Evolutionary conservation across 2,329 filamentous ascomycete genomes (phyloP).

Genomic region (Alternaria tenuissima): DNA sequence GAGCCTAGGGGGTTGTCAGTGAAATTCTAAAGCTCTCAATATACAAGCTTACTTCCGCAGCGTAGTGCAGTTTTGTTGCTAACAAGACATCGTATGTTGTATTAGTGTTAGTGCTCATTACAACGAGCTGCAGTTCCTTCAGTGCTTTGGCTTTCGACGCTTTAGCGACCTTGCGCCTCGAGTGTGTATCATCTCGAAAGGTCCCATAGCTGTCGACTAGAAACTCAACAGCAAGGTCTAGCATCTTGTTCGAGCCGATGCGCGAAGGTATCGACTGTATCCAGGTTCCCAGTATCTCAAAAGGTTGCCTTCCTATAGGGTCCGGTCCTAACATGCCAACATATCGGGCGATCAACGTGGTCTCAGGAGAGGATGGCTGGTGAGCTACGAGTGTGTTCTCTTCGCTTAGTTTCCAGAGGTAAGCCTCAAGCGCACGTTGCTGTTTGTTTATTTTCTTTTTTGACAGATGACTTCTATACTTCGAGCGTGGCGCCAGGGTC

Average conservation of each 20-base stretch:
- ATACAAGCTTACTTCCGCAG: slow-evolving; percentile 32
- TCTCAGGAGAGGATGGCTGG: slow-evolving; percentile 29
- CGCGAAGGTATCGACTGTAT: slow-evolving; percentile 40
- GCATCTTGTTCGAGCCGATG: slow-evolving; percentile 33
- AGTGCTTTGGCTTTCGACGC: slow-evolving; percentile 38
- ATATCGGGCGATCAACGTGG: slow-evolving; percentile 31
- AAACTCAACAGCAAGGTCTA: slow-evolving; percentile 42
- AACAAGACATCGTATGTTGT: slow-evolving; percentile 38
- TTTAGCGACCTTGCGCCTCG: slow-evolving; percentile 27
- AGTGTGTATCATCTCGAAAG: slow-evolving; percentile 30
- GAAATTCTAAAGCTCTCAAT: no score
- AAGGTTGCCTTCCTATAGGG: slow-evolving; percentile 23
- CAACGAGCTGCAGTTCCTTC: slow-evolving; percentile 32
- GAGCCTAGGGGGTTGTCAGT: slow-evolving; percentile 27
- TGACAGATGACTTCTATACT: slow-evolving; percentile 15
- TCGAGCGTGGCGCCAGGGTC: slow-evolving; percentile 29
- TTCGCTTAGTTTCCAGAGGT: slow-evolving; percentile 24
- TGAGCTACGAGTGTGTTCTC: slow-evolving; percentile 11
- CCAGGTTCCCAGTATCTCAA: slow-evolving; percentile 40
- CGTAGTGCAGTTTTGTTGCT: slow-evolving; percentile 42
- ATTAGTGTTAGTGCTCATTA: slow-evolving; percentile 16
- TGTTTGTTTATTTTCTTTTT: slow-evolving; percentile 24
- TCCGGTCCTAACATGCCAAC: slow-evolving; percentile 32
- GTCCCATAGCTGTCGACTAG: slow-evolving; percentile 34
- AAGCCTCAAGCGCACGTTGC: slow-evolving; percentile 24